phyloP scores from a whole-genome alignment of 2,329 filamentous ascomycete genomes.

The Fusarium falciforme region DNA sequence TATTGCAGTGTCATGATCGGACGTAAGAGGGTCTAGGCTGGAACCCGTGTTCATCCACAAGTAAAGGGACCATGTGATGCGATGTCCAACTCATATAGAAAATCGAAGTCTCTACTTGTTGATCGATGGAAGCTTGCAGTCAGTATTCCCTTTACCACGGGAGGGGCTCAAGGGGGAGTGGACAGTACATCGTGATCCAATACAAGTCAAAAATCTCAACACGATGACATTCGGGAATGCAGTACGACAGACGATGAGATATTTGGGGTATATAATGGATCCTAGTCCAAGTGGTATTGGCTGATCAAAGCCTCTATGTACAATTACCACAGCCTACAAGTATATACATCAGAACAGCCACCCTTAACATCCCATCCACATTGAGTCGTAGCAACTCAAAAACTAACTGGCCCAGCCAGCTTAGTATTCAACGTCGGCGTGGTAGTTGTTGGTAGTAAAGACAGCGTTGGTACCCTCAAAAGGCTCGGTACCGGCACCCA shows the following conservation, averaged over 20 bases:
- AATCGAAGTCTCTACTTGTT: background rate
- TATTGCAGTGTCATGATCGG: background rate
- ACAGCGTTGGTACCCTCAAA: slow-evolving; percentile 59
- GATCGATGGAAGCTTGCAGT: background rate
- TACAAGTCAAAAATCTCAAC: background rate
- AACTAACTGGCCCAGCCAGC: background rate
- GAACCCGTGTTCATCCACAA: background rate
- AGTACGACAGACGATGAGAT: background rate
- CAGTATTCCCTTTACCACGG: background rate
- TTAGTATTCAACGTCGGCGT: slow-evolving; percentile 10
- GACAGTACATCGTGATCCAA: background rate
- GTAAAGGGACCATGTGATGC: background rate
- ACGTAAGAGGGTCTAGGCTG: background rate
- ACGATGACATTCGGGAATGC: background rate
- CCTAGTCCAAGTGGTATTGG: background rate
- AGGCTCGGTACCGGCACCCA: slow-evolving; percentile 67
- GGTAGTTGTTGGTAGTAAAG: slow-evolving; percentile 32
- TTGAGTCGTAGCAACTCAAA: background rate
- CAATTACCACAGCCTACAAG: background rate
- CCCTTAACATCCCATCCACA: background rate
- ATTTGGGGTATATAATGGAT: background rate
- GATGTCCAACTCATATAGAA: too few relatives aligned
- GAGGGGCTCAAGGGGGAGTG: background rate
- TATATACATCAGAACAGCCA: background rate
- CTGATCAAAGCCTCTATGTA: background rate